A percentile compares a stretch with the other conserved stretches of the same genome.
These are phyloP conservation scores for Atkinsonella hypoxylon DNA, from an alignment of 2,329 filamentous ascomycete species.

Conservation along the genomic window DNA sequence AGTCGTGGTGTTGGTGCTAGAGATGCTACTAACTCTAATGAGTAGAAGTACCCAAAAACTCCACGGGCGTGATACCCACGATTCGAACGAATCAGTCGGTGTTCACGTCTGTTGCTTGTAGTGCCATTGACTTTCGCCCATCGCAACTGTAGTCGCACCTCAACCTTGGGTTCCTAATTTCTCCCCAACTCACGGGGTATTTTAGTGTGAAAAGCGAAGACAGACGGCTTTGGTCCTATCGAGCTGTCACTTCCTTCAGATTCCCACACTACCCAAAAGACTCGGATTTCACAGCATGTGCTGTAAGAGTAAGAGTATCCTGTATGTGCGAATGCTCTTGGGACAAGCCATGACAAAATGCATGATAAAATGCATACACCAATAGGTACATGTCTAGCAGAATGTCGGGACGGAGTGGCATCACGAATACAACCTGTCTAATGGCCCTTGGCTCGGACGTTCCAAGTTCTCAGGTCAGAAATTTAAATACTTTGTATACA, in stretches of 20 bases:
- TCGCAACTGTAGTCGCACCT: too few species aligned
- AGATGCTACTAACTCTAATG: background rate
- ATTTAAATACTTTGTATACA: constrained; percentile 11
- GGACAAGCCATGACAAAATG: background rate
- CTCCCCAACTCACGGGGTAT: background rate
- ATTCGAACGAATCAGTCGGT: background rate
- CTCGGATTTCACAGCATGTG: background rate
- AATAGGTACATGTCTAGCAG: background rate
- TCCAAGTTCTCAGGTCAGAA: constrained; percentile 13
- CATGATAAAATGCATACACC: background rate
- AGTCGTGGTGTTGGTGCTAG: background rate
- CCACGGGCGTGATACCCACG: constrained; percentile 2
- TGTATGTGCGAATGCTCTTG: background rate
- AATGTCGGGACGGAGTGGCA: background rate
- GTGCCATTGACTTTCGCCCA: background rate
- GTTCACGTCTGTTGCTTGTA: background rate
- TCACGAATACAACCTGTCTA: background rate
- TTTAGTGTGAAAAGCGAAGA: background rate
- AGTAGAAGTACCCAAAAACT: background rate
- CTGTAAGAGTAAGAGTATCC: background rate
- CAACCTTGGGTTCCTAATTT: background rate
- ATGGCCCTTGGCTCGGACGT: constrained; percentile 6
- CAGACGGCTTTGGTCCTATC: background rate
- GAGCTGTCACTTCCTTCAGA: background rate
- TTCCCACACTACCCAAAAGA: too few species aligned